Evolutionary conservation across 192 early-diverging fungal species (phyloP).

Genomic region (Coemansia sp.): DNA sequence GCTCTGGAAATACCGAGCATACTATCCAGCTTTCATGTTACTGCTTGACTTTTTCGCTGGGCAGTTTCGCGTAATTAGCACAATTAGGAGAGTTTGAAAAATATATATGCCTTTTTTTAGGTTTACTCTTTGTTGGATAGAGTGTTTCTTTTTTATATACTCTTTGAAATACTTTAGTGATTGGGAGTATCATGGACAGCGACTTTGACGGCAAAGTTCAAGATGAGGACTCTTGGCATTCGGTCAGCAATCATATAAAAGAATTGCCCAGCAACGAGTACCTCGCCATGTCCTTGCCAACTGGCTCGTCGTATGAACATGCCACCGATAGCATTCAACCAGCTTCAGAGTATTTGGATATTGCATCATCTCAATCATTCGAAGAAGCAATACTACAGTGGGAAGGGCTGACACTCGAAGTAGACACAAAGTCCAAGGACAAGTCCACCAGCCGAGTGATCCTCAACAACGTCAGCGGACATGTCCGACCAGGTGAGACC

Average conservation of each 20-base stretch:
- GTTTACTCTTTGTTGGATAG: background rate
- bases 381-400: slow-evolving; percentile 32
- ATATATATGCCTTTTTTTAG: background rate
- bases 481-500: slow-evolving; percentile 69
- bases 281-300: background rate
- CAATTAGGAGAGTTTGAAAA: background rate
- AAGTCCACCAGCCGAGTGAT: slow-evolving; percentile 33
- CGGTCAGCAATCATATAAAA: background rate
- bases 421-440: slow-evolving; percentile 23
- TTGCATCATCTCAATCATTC: background rate
- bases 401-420: slow-evolving; percentile 36
- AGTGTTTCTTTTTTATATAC: background rate
- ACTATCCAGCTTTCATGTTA: background rate
- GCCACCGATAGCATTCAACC: background rate
- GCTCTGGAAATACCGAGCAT: background rate
- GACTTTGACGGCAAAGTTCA: background rate
- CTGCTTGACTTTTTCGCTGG: background rate
- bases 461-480: slow-evolving; percentile 69
- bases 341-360: background rate
- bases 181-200: background rate
- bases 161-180: background rate
- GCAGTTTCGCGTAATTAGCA: slow-evolving; percentile 1
- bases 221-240: background rate
- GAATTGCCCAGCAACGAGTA: background rate
- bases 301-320: background rate